Conservation (phyloP, 2,329 filamentous ascomycete species). For the Aureobasidium sp. region DNA sequence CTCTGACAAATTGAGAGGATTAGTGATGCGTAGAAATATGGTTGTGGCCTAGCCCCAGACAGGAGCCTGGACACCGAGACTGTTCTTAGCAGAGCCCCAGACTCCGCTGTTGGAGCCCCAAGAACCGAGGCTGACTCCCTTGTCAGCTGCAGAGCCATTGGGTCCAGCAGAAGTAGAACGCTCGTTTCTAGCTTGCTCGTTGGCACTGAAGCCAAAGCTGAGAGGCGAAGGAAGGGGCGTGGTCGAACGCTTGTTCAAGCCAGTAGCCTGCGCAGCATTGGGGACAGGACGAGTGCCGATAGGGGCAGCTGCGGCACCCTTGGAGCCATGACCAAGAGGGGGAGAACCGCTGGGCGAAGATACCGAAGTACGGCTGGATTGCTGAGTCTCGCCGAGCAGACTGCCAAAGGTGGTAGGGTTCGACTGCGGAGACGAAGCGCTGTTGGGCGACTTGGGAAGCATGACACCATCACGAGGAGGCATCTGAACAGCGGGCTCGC, state of each 20-base stretch:
- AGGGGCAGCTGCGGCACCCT: slow-evolving; percentile 50
- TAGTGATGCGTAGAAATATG: background rate
- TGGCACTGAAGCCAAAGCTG: slow-evolving; percentile 59
- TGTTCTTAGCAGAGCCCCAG: slow-evolving; percentile 69
- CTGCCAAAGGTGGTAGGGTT: slow-evolving; percentile 43
- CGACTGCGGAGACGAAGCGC: slow-evolving; percentile 73
- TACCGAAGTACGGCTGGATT: slow-evolving; percentile 63
- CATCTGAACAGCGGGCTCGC: slow-evolving; percentile 46
- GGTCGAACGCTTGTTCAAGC: slow-evolving; percentile 71
- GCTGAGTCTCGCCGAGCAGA: slow-evolving; percentile 45
- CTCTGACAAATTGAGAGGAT: background rate
- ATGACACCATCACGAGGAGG: slow-evolving; percentile 32
- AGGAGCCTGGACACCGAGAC: slow-evolving; percentile 78
- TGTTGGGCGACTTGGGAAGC: slow-evolving; percentile 56
- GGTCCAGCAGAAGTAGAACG: slow-evolving; percentile 49
- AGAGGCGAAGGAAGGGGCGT: slow-evolving; percentile 88
- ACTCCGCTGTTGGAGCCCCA: slow-evolving; percentile 77
- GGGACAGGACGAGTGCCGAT: slow-evolving; percentile 77
- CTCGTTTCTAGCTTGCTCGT: slow-evolving; percentile 45
- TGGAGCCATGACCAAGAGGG: slow-evolving; percentile 53
- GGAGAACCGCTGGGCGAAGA: slow-evolving; percentile 81
- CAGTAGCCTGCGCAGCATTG: slow-evolving; percentile 39
- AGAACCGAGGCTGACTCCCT: slow-evolving; percentile 39
- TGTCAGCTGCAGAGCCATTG: slow-evolving; percentile 44
- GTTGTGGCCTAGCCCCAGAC: slow-evolving; percentile 67